These are phyloP conservation scores for Cyberlindnera amylophila DNA, from an alignment of 805 yeast genomes.

Conservation along the genomic window DNA sequence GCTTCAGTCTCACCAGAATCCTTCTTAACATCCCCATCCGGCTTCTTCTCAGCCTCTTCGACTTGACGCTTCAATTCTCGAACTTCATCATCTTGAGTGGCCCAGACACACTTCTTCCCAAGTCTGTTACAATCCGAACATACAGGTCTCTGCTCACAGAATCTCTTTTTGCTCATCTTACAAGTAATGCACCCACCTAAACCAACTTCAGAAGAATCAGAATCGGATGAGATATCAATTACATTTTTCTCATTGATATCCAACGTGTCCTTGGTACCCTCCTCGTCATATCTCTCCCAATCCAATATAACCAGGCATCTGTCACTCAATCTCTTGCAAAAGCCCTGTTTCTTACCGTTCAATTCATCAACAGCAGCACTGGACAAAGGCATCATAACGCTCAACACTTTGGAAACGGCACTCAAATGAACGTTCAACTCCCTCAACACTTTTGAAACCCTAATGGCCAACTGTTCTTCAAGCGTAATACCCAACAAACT, in stretches of 20 bases:
- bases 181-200: too few species aligned
- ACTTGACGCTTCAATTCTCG: too few species aligned
- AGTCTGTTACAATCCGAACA: too few species aligned
- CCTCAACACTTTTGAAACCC: slow-evolving; percentile 1
- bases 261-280: background rate
- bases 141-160: too few species aligned
- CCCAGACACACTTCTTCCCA: too few species aligned
- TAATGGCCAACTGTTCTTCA: background rate
- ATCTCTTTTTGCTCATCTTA: too few species aligned
- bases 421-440: background rate
- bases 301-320: background rate
- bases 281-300: background rate
- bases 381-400: background rate
- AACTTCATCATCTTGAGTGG: too few species aligned
- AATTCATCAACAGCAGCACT: background rate
- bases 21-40: too few species aligned
- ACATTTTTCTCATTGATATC: background rate
- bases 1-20: too few species aligned
- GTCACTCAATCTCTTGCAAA: background rate
- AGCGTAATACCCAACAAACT: background rate
- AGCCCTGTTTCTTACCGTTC: background rate
- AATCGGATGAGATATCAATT: background rate
- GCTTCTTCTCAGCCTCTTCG: too few species aligned
- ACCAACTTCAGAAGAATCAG: too few species aligned
- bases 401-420: background rate